These are phyloP conservation scores for Apophysomyces variabilis DNA, from an alignment of 371 early-diverging fungal genomes.

Conservation along the genomic window DNA sequence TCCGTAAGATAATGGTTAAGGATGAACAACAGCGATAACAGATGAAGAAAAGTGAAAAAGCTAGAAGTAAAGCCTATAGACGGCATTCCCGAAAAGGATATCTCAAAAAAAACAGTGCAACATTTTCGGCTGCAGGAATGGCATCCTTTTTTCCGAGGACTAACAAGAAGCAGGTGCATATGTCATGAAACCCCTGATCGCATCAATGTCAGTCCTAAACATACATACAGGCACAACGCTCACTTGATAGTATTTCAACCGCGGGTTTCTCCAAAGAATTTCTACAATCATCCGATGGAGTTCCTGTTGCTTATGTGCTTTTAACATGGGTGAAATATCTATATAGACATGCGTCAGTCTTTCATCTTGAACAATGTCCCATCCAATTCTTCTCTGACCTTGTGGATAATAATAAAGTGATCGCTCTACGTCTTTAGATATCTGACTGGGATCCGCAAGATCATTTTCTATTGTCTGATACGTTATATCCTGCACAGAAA, in stretches of 20 bases:
- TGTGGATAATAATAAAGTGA: slow-evolving; percentile 58
- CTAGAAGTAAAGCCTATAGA: background rate
- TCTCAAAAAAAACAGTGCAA: slow-evolving; percentile 51
- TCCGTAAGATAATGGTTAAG: slow-evolving; percentile 41
- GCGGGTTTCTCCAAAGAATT: slow-evolving; percentile 56
- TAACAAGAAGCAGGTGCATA: slow-evolving; percentile 53
- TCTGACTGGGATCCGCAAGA: slow-evolving; percentile 52
- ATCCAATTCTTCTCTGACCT: slow-evolving; percentile 26
- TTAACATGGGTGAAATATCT: slow-evolving; percentile 52
- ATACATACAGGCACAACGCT: background rate
- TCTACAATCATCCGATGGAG: slow-evolving; percentile 53
- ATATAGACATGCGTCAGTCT: background rate
- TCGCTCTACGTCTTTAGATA: slow-evolving; percentile 54
- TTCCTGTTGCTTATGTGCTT: slow-evolving; percentile 54
- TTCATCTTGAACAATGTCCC: background rate
- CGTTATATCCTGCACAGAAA: background rate
- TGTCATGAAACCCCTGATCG: slow-evolving; percentile 56
- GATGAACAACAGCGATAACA: background rate
- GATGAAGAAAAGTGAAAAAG: background rate
- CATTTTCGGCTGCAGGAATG: slow-evolving; percentile 57
- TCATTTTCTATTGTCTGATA: slow-evolving; percentile 39
- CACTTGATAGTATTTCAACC: slow-evolving; percentile 56
- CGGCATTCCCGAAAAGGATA: slow-evolving; percentile 32
- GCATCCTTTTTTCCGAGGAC: slow-evolving; percentile 58
- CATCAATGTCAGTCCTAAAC: slow-evolving; percentile 2